Conservation (phyloP, 1,139 yeast species). For the Magnusiomyces suaveolens region DNA sequence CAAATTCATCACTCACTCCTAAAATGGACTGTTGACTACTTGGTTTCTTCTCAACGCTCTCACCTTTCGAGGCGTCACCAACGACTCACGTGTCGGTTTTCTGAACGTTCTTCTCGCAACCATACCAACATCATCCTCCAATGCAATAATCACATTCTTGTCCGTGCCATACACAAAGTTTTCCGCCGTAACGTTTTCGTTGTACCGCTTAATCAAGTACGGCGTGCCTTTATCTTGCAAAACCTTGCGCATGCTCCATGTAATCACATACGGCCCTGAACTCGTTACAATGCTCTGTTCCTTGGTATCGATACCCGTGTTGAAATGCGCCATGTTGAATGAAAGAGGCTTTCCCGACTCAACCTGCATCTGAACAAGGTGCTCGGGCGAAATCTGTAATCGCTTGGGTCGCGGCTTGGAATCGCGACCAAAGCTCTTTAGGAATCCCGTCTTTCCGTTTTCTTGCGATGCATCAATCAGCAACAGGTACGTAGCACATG, state of each 20-base stretch:
- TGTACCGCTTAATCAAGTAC: conserved; percentile 56
- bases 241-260: conserved; percentile 66
- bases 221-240: conserved; percentile 46
- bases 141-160: conserved; percentile 58
- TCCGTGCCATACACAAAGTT: conserved; percentile 69
- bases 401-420: conserved; percentile 62
- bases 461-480: conserved; percentile 57
- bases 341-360: conserved; percentile 43
- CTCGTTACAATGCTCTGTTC: conserved; percentile 71
- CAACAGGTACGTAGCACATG: conserved; percentile 61
- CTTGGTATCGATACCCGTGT: conserved; percentile 50
- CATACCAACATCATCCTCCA: conserved; percentile 63
- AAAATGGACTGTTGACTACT: conserved; percentile 30
- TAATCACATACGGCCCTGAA: conserved; percentile 68
- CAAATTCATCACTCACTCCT: no score
- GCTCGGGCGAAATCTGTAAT: conserved; percentile 61
- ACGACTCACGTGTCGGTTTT: conserved; percentile 43
- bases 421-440: conserved; percentile 53
- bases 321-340: conserved; percentile 70
- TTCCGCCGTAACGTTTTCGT: conserved; percentile 59
- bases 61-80: conserved; percentile 30
- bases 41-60: conserved; percentile 25
- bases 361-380: conserved; percentile 52
- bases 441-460: conserved; percentile 58
- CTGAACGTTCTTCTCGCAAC: conserved; percentile 49